Evolutionary conservation across 257 asterid genomes (phyloP).

Genomic region (Solanum boliviense): DNA sequence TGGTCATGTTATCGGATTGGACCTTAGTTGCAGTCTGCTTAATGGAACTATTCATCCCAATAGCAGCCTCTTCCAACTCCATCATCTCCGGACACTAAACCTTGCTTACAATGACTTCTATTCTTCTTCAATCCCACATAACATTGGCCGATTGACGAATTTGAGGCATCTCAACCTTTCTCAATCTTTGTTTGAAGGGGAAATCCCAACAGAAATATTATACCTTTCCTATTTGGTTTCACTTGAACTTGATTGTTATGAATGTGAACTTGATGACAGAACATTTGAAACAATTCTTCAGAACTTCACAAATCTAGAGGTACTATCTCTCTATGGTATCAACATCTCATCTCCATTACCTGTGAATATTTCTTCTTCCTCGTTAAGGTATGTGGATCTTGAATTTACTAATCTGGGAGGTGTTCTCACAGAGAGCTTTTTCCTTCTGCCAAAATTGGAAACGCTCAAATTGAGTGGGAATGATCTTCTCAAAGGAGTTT

Average conservation of each 20-base stretch:
- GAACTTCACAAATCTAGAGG: background rate
- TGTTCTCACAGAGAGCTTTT: background rate
- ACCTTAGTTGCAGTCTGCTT: background rate
- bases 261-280: background rate
- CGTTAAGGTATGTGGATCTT: no score
- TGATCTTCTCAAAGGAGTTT: background rate
- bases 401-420: no score
- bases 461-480: rapidly evolving
- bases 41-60: background rate
- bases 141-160: background rate
- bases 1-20: background rate
- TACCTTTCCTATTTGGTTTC: background rate
- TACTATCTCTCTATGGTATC: rapidly evolving
- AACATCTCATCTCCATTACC: no score
- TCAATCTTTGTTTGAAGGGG: rapidly evolving
- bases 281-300: background rate
- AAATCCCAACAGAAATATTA: background rate
- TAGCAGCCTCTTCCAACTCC: background rate
- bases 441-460: background rate
- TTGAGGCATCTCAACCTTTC: background rate
- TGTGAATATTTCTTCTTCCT: no score
- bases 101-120: background rate
- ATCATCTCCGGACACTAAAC: background rate
- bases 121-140: background rate
- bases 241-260: background rate